Evolutionary conservation across 2,329 filamentous ascomycete genomes (phyloP), one percentile per base, ranked within the genome.

Genomic region (Juglanconis sp.): DNA sequence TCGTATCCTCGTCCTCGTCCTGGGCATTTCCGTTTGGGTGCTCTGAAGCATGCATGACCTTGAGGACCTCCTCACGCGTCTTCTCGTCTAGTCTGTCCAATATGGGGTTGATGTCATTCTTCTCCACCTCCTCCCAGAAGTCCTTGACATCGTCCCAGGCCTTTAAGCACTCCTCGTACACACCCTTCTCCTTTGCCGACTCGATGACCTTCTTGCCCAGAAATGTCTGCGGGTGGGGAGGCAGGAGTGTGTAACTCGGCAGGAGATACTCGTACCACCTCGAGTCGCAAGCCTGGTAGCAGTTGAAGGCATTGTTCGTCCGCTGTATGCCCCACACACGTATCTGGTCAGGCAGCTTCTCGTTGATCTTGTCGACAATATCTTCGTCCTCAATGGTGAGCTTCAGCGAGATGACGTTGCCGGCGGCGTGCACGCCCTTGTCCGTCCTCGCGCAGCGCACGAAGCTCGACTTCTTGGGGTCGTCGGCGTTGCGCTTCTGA

Each of bases 221-320:
- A 72, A 85, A 96, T 63, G 91, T 96, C 64, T 89, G 88, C 0
- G 93, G 93, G 71, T 98, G 93, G 0, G 95, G 95, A 24, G 95
- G 95, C 36, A 99, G 78, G 67, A 99, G 90, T 59, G 90, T 92
- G 75, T 98, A 92, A 47, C 90, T 95, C 2, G 95, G 95, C 73
- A 99, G 91, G 56, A 99, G 80, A 72, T 99, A 99, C 77, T 99
- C 95, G 76, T 99, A 99, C 82, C 93, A 96, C 67, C 95, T 84
- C 32, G 92, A 96, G 75, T 99, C 95, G 75, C 94, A 97, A 59
- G 91, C 85, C 71, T 96, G 90, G 75, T 99, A 99, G 75, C 91
- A 94, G 74, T 91, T 97, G 79, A 98, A 99, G 66, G 87, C 86
- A 65, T 93, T 94, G 71, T 89, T 94, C 1, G 94, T 96, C 55